Evolutionary conservation across 352 stramenopile genomes (phyloP), one percentile per base, ranked within the genome.

Genomic region (Elongisporangium anandrum): DNA sequence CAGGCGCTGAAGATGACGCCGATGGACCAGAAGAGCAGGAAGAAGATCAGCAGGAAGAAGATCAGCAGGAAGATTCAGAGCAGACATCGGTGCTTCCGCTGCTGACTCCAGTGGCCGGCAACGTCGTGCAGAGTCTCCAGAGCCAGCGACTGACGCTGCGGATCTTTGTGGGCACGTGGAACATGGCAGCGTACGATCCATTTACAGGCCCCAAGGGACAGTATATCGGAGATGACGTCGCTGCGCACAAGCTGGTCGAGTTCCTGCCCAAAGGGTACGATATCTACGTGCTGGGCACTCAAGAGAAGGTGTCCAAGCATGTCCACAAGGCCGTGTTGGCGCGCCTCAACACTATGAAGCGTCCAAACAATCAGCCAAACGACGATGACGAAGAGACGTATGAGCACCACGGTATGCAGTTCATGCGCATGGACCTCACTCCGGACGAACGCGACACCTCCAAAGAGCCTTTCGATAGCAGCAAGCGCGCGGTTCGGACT

Each of bases 131-230:
- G 29, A 39, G 29, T 39, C 29, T 39, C 5, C 29, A 39, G 29
- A 39, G 29, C 8, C 48, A 52, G 4, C 19, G 21, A 7, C 19
- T 50, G 24, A 56, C 63, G 47, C 57, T 90, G n/a, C 66, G 71
- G 20, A 76, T 94, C 56, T 94, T 85, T 62, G 70, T 80, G 20
- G 79, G 76, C 0, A 81, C 77, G 45, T 94, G 85, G 85, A 94
- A 94, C 61, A 84, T 94, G 68, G 80, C 77, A 16, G 80, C 79
- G 2, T 58, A 77, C 58, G 85, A 91, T 50, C 81, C 80, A 5
- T 90, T 92, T 24, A 65, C 64, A 0, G 48, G 63, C 17, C 54
- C 52, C 5, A 73, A 70, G 26, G 73, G 64, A 0, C 65, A 69
- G 48, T 86, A 83, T 54, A 75, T 80, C 39, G 80, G 78, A 9